Evolutionary conservation across 768 basidiomycete genomes (phyloP), one percentile per base, ranked within the genome.

Genomic region (Mycena crocata): DNA sequence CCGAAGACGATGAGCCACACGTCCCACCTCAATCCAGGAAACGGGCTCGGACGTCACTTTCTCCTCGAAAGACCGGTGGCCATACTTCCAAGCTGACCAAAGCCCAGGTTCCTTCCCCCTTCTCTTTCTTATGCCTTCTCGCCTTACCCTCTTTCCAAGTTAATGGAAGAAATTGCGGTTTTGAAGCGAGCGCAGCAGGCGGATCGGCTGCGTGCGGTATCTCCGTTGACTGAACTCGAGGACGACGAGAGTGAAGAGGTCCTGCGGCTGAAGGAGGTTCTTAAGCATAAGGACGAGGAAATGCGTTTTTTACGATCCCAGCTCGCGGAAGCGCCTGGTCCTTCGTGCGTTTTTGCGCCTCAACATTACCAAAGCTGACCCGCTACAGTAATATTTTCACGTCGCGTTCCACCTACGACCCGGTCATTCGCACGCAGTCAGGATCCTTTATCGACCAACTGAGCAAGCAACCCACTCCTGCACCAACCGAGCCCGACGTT

Each of bases 381-480:
- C 35, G 24, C 30, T 40, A 21, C 51, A 71, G 28, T 49, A 40
- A 69, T 62, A 52, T 45, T 23, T 63, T 64, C 9, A 40, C 60
- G 46, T 42, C 59, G 0, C 61, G 60, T 34, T 55, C 67, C 15
- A 24, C 26, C 37, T 61, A 32, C 31, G 51, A 57, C 49, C 66
- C 70, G 35, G 57, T 80, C 37, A 77, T 73, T 30, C 77, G 83
- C 39, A 85, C 86, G 9, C 79, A 80, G 59, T 85, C 85, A 13
- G 86, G 86, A 3, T 84, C 87, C 4, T 68, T 80, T 50, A 86
- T 87, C 62, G 79, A 82, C 50, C 72, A 78, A 35, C 42, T 84
- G 37, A 86, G 83, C 75, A 83, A 83, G 67, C 85, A 78, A 26
- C 85, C 85, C 13, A 87, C 86, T 1, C 86, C 86, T 57, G 84